Conservation (phyloP, 192 early-diverging fungal species). For the Mortierella hygrophila region DNA sequence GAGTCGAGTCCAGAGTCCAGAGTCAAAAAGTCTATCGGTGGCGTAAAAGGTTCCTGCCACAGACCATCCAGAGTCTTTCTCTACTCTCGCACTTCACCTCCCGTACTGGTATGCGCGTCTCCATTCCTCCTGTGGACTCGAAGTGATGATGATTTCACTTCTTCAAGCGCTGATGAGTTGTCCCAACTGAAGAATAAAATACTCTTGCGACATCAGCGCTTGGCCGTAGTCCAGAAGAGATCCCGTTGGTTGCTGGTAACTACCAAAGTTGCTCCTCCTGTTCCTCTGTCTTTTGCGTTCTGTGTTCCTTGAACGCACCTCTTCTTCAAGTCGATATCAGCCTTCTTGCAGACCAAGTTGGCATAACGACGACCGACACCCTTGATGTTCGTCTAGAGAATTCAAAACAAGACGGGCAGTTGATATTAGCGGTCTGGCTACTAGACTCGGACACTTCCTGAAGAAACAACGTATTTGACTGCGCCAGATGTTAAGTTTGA, state of each 20-base stretch:
- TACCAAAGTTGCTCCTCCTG: neutral
- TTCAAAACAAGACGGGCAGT: neutral
- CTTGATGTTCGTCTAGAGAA: slow-evolving; percentile 86
- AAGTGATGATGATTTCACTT: neutral
- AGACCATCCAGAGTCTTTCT: no score
- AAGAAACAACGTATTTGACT: neutral
- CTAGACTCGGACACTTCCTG: neutral
- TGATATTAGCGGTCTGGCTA: neutral
- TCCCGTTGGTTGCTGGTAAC: neutral
- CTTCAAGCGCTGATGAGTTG: neutral
- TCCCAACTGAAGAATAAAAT: neutral
- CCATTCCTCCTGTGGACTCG: neutral
- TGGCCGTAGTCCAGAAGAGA: neutral
- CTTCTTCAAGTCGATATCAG: slow-evolving; percentile 97
- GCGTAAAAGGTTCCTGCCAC: no score
- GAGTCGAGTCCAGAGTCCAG: neutral
- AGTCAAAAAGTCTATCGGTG: neutral
- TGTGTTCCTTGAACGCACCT: slow-evolving; percentile 63
- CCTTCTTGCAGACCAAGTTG: slow-evolving; percentile 99
- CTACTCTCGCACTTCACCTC: no score
- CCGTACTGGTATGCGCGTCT: neutral
- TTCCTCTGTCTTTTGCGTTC: neutral
- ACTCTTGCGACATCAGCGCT: neutral
- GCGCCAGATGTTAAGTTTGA: slow-evolving; percentile 22
- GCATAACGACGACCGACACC: slow-evolving; percentile 99